Evolutionary conservation across 495 filamentous ascomycete species (phyloP).

Genomic region (Penicillium ochrochloron): DNA sequence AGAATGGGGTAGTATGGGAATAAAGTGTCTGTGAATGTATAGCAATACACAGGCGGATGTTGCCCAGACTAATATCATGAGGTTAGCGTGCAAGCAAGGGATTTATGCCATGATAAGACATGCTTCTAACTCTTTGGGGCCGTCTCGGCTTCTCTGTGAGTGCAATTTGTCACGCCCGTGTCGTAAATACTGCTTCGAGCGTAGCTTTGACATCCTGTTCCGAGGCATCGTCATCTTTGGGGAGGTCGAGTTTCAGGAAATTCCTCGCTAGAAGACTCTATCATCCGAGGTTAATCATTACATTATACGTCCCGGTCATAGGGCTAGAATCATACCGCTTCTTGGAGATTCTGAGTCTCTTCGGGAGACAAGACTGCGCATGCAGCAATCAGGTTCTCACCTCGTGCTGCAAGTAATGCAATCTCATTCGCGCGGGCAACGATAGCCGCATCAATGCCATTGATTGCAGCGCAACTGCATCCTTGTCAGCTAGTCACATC

Average conservation of each 20-base stretch:
- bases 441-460: conserved; percentile 74
- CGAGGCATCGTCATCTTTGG: conserved; percentile 11
- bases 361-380: conserved; percentile 65
- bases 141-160: background rate
- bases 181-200: conserved; percentile 33
- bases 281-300: background rate
- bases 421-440: conserved; percentile 79
- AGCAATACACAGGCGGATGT: conserved; percentile 12
- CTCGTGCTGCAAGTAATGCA: conserved; percentile 66
- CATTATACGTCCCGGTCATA: background rate
- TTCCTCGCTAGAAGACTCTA: conserved; percentile 43
- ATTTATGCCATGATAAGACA: conserved; percentile 9
- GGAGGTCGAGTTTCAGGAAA: conserved; percentile 40
- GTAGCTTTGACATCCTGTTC: conserved; percentile 17
- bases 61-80: conserved; percentile 10
- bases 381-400: conserved; percentile 74
- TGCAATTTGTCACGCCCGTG: conserved; percentile 1
- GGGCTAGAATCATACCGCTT: conserved; percentile 54
- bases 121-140: background rate
- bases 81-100: background rate
- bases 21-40: conserved; percentile 18
- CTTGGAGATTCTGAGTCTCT: conserved; percentile 64
- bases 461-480: conserved; percentile 75
- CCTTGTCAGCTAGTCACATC: conserved; percentile 1
- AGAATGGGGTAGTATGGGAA: background rate